phyloP scores from a whole-genome alignment of 2,329 filamentous ascomycete species.

The Curvularia sp. region DNA sequence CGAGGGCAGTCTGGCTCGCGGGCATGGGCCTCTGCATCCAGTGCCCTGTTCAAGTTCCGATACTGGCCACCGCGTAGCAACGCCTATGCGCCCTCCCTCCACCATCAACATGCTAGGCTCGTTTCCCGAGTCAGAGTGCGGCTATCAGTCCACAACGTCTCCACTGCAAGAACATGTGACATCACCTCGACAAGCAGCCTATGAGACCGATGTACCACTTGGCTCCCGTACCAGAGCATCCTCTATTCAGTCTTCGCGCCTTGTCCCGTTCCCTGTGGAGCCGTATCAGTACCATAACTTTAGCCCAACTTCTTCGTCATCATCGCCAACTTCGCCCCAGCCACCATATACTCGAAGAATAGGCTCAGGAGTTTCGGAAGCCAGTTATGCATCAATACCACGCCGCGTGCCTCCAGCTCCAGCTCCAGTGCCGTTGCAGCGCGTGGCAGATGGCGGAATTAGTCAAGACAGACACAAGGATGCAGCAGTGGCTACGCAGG shows the following conservation, averaged over 20 bases:
- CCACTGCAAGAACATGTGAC: conserved; percentile 28
- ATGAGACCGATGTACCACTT: conserved; percentile 23
- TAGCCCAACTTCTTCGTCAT: conserved; percentile 34
- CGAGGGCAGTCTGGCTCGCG: conserved; percentile 48
- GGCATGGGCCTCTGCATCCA: conserved; percentile 50
- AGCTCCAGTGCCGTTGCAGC: conserved; percentile 26
- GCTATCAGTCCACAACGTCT: conserved; percentile 32
- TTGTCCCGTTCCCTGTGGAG: conserved; percentile 43
- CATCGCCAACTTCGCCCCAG: conserved; percentile 36
- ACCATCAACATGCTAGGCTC: conserved; percentile 49
- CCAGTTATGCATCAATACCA: conserved; percentile 40
- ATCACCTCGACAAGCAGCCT: conserved; percentile 27
- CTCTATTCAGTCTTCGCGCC: conserved; percentile 32
- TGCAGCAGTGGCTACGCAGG: conserved; percentile 22
- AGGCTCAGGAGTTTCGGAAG: conserved; percentile 32
- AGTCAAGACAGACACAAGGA: conserved; percentile 35
- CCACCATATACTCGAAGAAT: conserved; percentile 41
- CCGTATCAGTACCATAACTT: conserved; percentile 46
- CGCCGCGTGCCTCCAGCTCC: conserved; percentile 49
- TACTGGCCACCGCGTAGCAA: conserved; percentile 31
- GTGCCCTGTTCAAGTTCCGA: conserved; percentile 53
- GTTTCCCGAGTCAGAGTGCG: conserved; percentile 48
- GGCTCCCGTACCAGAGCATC: conserved; percentile 29
- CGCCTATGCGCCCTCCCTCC: conserved; percentile 44
- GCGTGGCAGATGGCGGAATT: conserved; percentile 20